phyloP scores from a whole-genome alignment of 768 basidiomycete species.

The Sarcomyxa edulis region DNA sequence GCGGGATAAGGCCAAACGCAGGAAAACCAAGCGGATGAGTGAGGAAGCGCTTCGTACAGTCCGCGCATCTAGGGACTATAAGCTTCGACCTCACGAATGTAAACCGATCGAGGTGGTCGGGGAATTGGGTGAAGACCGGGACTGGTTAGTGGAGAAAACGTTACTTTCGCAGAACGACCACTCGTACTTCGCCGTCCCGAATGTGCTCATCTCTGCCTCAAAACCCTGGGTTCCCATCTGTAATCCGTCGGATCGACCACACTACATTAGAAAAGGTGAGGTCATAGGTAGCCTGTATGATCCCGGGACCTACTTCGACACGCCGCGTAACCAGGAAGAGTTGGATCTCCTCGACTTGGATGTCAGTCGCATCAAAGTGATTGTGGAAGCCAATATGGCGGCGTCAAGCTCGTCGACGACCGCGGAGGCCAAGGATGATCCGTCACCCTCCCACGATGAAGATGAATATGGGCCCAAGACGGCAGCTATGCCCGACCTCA shows the following conservation, averaged over 20 bases:
- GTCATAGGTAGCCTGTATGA: constrained; percentile 8
- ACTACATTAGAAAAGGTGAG: constrained; percentile 9
- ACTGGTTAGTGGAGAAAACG: constrained; percentile 15
- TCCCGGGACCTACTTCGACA: constrained; percentile 6
- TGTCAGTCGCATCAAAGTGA: constrained; percentile 7
- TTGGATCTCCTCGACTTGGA: background rate
- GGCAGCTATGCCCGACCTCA: constrained; percentile 15
- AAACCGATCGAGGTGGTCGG: no score
- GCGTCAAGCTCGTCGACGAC: no score
- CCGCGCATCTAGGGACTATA: no score
- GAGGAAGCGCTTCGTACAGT: no score
- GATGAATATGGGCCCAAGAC: constrained; percentile 17
- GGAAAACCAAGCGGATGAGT: no score
- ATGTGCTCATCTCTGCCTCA: constrained; percentile 8
- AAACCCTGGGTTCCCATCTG: constrained; percentile 12
- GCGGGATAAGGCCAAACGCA: no score
- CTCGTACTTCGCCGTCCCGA: constrained; percentile 10
- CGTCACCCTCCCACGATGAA: no score
- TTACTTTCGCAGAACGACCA: constrained; percentile 9
- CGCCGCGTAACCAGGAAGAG: constrained; percentile 2
- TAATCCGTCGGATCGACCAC: constrained; percentile 8
- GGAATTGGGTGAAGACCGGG: background rate
- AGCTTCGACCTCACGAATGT: no score
- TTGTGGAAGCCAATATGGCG: no score
- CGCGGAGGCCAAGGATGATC: background rate